phyloP scores from a whole-genome alignment of 257 asterid species.

The Petrea volubilis region DNA sequence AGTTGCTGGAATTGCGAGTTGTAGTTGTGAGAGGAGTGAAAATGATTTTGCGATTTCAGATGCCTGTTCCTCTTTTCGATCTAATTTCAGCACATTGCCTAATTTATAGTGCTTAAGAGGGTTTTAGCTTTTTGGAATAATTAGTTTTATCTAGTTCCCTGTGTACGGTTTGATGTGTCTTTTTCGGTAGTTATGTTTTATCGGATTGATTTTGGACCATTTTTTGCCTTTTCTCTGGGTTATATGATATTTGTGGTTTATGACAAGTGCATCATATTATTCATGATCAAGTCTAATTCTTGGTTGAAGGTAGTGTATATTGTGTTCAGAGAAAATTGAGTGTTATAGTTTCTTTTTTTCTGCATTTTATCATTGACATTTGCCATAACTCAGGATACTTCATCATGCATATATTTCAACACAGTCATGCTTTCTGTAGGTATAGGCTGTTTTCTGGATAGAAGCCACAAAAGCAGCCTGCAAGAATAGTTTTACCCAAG shows the following conservation, averaged over 20 bases:
- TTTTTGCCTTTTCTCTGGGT: not conserved
- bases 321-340: not conserved
- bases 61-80: not conserved
- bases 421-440: conserved; percentile 3
- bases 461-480: conserved; percentile 15
- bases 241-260: no score
- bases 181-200: not conserved
- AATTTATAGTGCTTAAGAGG: not conserved
- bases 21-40: not conserved
- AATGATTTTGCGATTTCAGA: not conserved
- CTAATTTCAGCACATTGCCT: not conserved
- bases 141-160: not conserved
- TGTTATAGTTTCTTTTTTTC: not conserved
- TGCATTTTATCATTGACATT: not conserved
- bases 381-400: not conserved
- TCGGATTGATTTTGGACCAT: not conserved
- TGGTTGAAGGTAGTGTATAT: not conserved
- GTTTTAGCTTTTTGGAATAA: not conserved
- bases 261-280: not conserved
- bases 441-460: conserved; percentile 19
- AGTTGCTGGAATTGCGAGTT: not conserved
- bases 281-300: not conserved
- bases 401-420: not conserved
- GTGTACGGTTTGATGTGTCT: not conserved
- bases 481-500: conserved; percentile 1